Evolutionary conservation across 225 moss, liverwort and hornwort genomes (phyloP), one percentile per base, ranked within the genome.

Genomic region (Anthoceros angustus): DNA sequence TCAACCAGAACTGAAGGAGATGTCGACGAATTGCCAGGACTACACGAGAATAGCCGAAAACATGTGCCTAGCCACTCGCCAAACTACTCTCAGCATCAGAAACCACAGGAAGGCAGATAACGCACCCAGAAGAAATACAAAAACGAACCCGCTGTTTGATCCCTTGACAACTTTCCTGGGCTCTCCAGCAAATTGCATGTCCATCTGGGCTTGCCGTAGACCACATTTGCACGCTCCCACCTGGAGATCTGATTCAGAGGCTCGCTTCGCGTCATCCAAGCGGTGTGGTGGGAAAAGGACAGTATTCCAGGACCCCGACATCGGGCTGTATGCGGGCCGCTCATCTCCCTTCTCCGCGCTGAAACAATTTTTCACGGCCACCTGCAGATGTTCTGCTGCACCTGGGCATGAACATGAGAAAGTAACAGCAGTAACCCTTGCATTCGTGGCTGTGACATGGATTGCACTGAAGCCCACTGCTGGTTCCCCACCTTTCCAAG

Each of bases 121-220:
- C 6, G 76, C 85, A 42, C 94, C 94, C 74, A 95, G 74, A 18
- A 82, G 69, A 66, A 88, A 98, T 8, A 91, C 95, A 72, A 88
- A 87, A 42, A 83, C 79, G 64, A 88, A 91, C 11, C 91, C 91
- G 67, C 86, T 91, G 49, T 70, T 79, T 42, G 88, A 86, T 8
- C 88, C 95, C 63, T 74, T 83, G 21, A 74, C 73, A 18, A 88
- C 79, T 67, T 80, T 77, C 50, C 78, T 74, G 64, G 78, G 79
- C 24, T 20, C 55, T 55, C 55, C 55, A 46, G 16, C 45, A 46
- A 18, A 55, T 18, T 55, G 55, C 7, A 9, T 18, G n/a, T 6
- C 55, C 6, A 15, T 20, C 23, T 7, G 5, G 8, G 55, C 55
- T 23, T 55, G n/a, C n/a, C n/a, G 55, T 15, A 18, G 8, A 1